Evolutionary conservation across 805 yeast genomes (phyloP), one percentile per base, ranked within the genome.

Genomic region (Candida michaelii): DNA sequence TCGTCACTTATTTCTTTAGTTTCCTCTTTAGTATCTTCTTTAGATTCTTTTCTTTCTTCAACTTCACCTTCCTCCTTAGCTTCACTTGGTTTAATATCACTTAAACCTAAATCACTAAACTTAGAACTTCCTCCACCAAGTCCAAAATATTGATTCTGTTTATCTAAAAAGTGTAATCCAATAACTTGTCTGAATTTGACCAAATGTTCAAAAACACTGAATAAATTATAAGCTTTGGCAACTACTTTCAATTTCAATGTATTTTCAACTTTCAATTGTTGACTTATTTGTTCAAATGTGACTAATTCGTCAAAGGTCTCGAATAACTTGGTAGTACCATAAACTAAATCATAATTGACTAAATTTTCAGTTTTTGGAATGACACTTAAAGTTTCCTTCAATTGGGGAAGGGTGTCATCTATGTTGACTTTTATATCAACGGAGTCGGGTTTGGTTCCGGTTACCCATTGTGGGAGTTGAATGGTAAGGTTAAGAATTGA

Each of bases 151-250:
- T 68, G 66, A 25, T 73, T 63, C 13, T 59, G 51, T 27, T 75
- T 76, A 44, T 76, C 73, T 16, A 71, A 60, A 34, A 66, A 63
- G 43, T 74, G 75, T 49, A 82, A 66, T 3, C 80, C 82, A 31
- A 77, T 70, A 37, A 71, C 65, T 42, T 82, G 89, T 58, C 95
- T 78, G 37, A 82, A 75, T 45, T 77, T 77, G 38, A 66, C 59
- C 31, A 88, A 59, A 59, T 89, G 96, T 19, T 75, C 77, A 46
- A 79, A 67, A 21, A 85, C 82, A 23, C 74, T 66, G 32, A 74
- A 69, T 57, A 78, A 82, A 45, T 74, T 80, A 67, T 87, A 87
- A 1, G 82, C 69, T 40, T 71, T 74, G 43, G 77, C 77, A 29
- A 63, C 71, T 37, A 86, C 57, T 3, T 56, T 58, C 6, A 54